Conservation (phyloP, 2,329 filamentous ascomycete species). For the Colletotrichum viniferum region DNA sequence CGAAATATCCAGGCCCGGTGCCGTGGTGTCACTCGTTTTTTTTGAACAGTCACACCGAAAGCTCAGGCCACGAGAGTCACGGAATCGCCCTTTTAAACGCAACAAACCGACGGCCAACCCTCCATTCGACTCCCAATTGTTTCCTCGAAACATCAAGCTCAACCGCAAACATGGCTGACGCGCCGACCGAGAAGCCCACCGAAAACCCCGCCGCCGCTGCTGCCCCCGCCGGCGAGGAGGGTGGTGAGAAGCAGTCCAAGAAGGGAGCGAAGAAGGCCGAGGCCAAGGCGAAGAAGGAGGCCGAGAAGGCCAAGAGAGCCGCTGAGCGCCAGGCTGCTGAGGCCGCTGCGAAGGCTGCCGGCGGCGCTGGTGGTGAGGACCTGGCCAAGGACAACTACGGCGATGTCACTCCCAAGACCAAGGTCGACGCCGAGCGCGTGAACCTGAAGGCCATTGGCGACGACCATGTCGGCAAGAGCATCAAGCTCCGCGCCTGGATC, state of each 20-base stretch:
- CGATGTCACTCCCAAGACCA: conserved; percentile 37
- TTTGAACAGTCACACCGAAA: conserved; percentile 1
- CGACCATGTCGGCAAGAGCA: conserved; percentile 68
- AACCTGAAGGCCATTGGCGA: conserved; percentile 69
- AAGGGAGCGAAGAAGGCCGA: conserved; percentile 85
- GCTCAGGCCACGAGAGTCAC: conserved; percentile 7
- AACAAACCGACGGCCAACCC: neutral
- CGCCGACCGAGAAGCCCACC: conserved; percentile 29
- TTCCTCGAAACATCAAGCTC: neutral
- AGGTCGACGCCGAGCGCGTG: conserved; percentile 55
- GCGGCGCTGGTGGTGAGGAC: conserved; percentile 67
- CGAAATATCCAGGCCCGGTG: conserved; percentile 11
- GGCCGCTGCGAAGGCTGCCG: conserved; percentile 68
- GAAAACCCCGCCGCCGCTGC: conserved; percentile 25
- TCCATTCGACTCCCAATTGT: neutral
- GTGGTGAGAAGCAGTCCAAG: conserved; percentile 57
- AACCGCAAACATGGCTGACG: conserved; percentile 36
- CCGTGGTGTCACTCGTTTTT: neutral
- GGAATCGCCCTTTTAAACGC: neutral
- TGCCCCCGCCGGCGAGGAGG: conserved; percentile 26
- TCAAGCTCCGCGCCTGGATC: conserved; percentile 80
- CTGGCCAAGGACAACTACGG: conserved; percentile 82
- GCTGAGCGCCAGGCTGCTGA: conserved; percentile 54
- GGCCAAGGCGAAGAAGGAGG: conserved; percentile 87
- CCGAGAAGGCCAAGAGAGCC: conserved; percentile 68